phyloP scores from a whole-genome alignment of 306 rosid species.

The Canavalia gladiata region DNA sequence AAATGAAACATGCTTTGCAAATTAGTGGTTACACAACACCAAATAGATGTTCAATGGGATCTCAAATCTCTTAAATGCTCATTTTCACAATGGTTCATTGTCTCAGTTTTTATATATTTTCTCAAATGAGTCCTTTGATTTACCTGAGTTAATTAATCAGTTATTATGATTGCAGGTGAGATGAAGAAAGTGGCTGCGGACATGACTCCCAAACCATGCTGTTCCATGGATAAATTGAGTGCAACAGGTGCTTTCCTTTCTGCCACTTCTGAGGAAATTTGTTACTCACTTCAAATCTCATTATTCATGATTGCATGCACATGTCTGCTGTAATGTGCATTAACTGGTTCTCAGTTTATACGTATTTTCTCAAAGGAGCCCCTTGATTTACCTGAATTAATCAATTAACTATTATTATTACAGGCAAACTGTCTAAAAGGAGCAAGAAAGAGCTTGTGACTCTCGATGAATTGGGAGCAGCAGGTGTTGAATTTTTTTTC shows the following conservation, averaged over 20 bases:
- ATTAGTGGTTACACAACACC: slow-evolving; percentile 31
- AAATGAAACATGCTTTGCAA: slow-evolving; percentile 24
- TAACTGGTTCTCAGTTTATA: not conserved
- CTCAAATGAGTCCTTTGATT: slow-evolving; percentile 14
- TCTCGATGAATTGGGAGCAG: slow-evolving; percentile 42
- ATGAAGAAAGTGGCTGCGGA: slow-evolving; percentile 44
- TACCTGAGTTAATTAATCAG: not conserved
- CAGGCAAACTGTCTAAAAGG: slow-evolving; percentile 49
- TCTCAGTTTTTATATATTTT: slow-evolving; percentile 10
- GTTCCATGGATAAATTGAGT: slow-evolving; percentile 30
- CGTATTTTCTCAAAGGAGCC: not conserved
- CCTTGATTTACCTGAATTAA: slow-evolving; percentile 34
- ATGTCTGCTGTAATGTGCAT: not conserved
- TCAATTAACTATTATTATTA: slow-evolving; percentile 33
- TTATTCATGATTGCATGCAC: not conserved
- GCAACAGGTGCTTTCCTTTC: slow-evolving; percentile 41
- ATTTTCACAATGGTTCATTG: slow-evolving; percentile 18
- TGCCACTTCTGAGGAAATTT: slow-evolving; percentile 19
- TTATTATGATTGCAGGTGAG: slow-evolving; percentile 52
- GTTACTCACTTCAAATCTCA: not conserved
- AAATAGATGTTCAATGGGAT: slow-evolving; percentile 26
- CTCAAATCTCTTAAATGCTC: slow-evolving; percentile 26
- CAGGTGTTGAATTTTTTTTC: slow-evolving; percentile 37
- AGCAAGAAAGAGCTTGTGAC: slow-evolving; percentile 47
- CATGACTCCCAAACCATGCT: slow-evolving; percentile 36